phyloP scores from a whole-genome alignment of 2,329 filamentous ascomycete genomes.

The Colletotrichum neosansevieriae region DNA sequence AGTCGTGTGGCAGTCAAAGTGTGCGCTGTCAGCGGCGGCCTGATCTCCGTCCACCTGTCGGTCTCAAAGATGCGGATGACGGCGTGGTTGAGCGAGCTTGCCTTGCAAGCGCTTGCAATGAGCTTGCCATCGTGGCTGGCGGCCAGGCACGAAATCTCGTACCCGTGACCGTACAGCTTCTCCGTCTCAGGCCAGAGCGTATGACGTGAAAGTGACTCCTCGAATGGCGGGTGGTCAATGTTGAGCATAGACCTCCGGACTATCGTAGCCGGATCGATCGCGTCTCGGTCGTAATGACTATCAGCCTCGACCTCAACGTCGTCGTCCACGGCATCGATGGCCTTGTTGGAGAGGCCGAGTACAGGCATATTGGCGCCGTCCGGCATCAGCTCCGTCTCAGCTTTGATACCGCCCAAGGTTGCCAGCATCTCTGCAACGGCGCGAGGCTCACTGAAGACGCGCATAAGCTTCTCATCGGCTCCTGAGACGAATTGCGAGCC shows the following conservation, averaged over 20 bases:
- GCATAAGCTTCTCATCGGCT: constrained; percentile 96
- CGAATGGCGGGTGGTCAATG: constrained; percentile 81
- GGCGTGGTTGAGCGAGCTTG: constrained; percentile 92
- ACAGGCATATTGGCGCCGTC: constrained; percentile 96
- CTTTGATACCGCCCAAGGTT: constrained; percentile 72
- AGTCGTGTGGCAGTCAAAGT: constrained; percentile 87
- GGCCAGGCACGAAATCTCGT: constrained; percentile 92
- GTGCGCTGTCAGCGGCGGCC: constrained; percentile 85
- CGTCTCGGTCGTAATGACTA: constrained; percentile 64
- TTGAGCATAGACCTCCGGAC: constrained; percentile 73
- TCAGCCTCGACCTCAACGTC: constrained; percentile 58
- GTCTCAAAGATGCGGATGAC: constrained; percentile 94
- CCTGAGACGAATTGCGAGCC: constrained; percentile 87
- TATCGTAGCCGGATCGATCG: constrained; percentile 66
- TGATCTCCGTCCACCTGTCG: constrained; percentile 86
- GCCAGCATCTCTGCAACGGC: constrained; percentile 82
- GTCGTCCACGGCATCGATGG: constrained; percentile 72
- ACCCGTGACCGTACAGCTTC: constrained; percentile 97
- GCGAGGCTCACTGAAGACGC: constrained; percentile 91
- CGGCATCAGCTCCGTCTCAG: constrained; percentile 66
- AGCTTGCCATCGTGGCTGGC: constrained; percentile 79
- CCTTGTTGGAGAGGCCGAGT: constrained; percentile 95
- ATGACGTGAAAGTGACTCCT: constrained; percentile 89
- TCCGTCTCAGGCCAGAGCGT: constrained; percentile 97
- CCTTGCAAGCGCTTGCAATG: constrained; percentile 92